Percentiles rank a stretch among this genome's conserved stretches.
These are phyloP conservation scores for Haplographium delicatum DNA, from an alignment of 495 filamentous ascomycete species.

Conservation along the genomic window DNA sequence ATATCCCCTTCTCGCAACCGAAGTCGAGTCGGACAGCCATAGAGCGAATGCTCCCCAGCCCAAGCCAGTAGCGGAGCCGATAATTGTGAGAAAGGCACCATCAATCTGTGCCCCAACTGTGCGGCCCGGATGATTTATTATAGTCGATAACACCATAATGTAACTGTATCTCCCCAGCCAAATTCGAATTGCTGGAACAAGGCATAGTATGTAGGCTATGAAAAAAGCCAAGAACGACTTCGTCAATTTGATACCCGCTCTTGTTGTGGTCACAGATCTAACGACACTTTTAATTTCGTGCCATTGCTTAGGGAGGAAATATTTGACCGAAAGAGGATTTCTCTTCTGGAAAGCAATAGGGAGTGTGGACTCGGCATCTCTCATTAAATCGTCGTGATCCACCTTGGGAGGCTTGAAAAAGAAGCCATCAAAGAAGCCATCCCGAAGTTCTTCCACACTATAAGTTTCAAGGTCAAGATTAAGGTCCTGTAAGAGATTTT, in stretches of 20 bases:
- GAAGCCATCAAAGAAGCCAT: conserved; percentile 56
- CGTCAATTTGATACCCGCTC: conserved; percentile 42
- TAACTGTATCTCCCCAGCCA: conserved; percentile 49
- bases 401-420: conserved; percentile 43
- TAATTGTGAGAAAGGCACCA: conserved; percentile 44
- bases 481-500: conserved; percentile 31
- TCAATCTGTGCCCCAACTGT: conserved; percentile 52
- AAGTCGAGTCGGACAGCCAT: conserved; percentile 44
- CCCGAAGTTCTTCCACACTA: conserved; percentile 47
- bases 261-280: conserved; percentile 33
- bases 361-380: conserved; percentile 33
- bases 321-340: conserved; percentile 34
- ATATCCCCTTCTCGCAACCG: conserved; percentile 38
- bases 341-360: conserved; percentile 34
- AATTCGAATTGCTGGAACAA: conserved; percentile 37
- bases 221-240: conserved; percentile 51
- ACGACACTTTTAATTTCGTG: conserved; percentile 32
- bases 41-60: conserved; percentile 50
- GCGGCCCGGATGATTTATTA: conserved; percentile 50
- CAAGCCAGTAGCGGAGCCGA: conserved; percentile 50
- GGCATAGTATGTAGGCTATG: conserved; percentile 47
- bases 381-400: conserved; percentile 31
- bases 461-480: conserved; percentile 43
- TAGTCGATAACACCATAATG: conserved; percentile 45
- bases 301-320: conserved; percentile 43